phyloP scores from a whole-genome alignment of 331 rosid species.

The Cydonia oblonga region DNA sequence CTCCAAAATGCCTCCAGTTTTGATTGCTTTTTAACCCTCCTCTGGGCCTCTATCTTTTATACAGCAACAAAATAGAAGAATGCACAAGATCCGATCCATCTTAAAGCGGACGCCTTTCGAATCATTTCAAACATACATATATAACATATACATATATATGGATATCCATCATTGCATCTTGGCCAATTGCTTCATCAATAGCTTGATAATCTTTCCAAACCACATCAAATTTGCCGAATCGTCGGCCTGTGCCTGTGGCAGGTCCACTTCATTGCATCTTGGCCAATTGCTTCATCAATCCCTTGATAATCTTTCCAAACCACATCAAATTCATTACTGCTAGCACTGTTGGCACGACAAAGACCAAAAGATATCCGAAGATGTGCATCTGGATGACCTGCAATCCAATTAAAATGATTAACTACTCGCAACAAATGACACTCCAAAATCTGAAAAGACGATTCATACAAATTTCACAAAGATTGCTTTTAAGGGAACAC shows the following conservation, averaged over 20 bases:
- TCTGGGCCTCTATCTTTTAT: constrained; percentile 7
- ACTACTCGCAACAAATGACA: background rate
- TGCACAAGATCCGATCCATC: background rate
- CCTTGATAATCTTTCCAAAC: constrained; percentile 40
- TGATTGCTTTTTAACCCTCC: background rate
- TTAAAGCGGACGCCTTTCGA: background rate
- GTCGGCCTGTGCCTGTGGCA: no score
- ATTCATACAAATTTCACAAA: no score
- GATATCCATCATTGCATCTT: constrained; percentile 17
- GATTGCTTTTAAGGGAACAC: background rate
- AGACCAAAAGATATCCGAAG: constrained; percentile 33
- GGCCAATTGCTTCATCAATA: constrained; percentile 33
- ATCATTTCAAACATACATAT: background rate
- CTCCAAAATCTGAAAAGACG: background rate
- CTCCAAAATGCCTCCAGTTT: background rate
- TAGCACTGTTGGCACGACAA: constrained; percentile 33
- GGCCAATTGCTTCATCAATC: constrained; percentile 34
- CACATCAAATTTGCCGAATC: constrained; percentile 44
- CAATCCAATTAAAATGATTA: constrained; percentile 6
- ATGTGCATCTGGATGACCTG: constrained; percentile 42
- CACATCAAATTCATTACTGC: constrained; percentile 41
- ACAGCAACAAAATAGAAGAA: constrained; percentile 16
- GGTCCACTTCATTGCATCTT: constrained; percentile 31
- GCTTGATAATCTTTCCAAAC: constrained; percentile 39
- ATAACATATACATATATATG: no score